phyloP scores from a whole-genome alignment of 108 stramenopile species.

The Pelagomonas calceolata region DNA sequence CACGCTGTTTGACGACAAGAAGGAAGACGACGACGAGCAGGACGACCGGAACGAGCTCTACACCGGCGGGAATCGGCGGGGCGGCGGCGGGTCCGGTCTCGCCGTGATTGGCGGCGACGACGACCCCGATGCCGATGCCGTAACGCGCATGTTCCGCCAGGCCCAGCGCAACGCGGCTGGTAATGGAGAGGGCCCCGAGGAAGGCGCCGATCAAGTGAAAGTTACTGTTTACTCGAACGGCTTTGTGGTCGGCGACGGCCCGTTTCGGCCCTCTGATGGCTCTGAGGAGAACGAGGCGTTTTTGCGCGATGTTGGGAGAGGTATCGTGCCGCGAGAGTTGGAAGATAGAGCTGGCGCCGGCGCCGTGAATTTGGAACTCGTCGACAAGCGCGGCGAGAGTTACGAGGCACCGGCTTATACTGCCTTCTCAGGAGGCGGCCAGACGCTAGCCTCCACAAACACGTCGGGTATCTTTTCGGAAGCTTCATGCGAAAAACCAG shows the following conservation, averaged over 20 bases:
- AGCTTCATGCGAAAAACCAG: neutral
- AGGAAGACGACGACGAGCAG: constrained; percentile 3
- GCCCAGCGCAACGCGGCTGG: constrained; percentile 8
- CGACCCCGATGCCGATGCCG: neutral
- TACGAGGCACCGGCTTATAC: constrained; percentile 13
- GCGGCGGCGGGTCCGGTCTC: constrained; percentile 7
- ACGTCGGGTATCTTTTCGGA: neutral
- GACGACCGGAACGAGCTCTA: constrained; percentile 15
- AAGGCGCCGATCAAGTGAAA: neutral
- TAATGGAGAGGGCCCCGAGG: neutral
- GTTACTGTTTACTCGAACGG: constrained; percentile 8
- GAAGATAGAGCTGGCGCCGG: neutral
- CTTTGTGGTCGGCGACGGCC: constrained; percentile 13
- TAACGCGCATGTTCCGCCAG: neutral
- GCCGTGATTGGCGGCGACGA: constrained; percentile 9
- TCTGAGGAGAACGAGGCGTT: constrained; percentile 5
- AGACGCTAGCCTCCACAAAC: neutral
- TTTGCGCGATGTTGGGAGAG: neutral
- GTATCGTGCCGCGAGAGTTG: constrained; percentile 4
- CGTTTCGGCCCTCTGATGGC: constrained; percentile 3
- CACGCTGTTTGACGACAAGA: constrained; percentile 4
- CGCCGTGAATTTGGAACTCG: neutral
- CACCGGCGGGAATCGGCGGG: constrained; percentile 3
- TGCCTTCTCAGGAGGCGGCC: constrained; percentile 14
- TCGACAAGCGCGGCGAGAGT: constrained; percentile 12